Percentiles rank a stretch among this genome's conserved stretches.
phyloP scores from a whole-genome alignment of 75 land plant species.

The Pseudotsuga menziesii region DNA sequence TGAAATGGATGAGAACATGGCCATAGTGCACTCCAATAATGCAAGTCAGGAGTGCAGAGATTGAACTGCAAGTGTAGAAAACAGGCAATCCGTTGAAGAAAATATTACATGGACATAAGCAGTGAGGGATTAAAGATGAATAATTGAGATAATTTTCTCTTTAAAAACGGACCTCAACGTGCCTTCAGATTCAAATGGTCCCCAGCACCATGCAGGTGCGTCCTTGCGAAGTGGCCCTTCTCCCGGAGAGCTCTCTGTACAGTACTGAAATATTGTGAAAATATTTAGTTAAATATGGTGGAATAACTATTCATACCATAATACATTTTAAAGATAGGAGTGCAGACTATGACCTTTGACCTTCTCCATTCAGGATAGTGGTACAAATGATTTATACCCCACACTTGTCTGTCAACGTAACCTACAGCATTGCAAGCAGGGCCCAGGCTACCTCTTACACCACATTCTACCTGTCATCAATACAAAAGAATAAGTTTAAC shows the following conservation, averaged over 20 bases:
- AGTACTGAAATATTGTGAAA: too few relatives aligned
- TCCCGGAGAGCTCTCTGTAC: conserved; percentile 30
- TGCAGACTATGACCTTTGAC: conserved; percentile 30
- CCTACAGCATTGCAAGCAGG: conserved; percentile 86
- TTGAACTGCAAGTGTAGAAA: too few relatives aligned
- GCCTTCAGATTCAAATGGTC: conserved; percentile 49
- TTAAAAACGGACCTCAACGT: conserved; percentile 4
- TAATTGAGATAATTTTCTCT: background rate
- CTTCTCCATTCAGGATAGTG: too few relatives aligned
- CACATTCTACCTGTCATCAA: conserved; percentile 58
- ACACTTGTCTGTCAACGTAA: conserved; percentile 51
- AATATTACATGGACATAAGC: too few relatives aligned
- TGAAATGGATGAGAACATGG: conserved; percentile 47
- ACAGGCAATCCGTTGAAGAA: too few relatives aligned
- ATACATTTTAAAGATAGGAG: background rate
- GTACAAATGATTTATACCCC: conserved; percentile 66
- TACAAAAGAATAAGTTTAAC: background rate
- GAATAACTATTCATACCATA: too few relatives aligned
- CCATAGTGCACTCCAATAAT: conserved; percentile 36
- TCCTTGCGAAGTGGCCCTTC: background rate
- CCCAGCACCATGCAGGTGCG: conserved; percentile 56
- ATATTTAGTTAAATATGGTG: too few relatives aligned
- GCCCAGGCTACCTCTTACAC: conserved; percentile 55
- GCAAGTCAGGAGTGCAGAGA: too few relatives aligned
- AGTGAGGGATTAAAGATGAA: too few relatives aligned